phyloP scores from a whole-genome alignment of 306 rosid genomes.

The Citrullus mucosospermus region DNA sequence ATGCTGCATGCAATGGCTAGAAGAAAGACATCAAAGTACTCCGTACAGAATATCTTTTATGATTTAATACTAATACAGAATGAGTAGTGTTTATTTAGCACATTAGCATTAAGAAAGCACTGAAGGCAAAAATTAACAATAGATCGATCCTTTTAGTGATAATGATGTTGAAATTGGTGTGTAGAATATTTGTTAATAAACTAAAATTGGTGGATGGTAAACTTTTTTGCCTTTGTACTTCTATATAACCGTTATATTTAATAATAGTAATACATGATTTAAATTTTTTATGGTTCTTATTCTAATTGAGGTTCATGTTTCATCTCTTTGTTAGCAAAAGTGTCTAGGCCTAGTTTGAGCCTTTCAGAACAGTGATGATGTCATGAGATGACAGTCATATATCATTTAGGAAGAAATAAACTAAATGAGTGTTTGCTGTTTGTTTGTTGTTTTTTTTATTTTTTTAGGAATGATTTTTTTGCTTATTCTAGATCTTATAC shows the following conservation, averaged over 20 bases:
- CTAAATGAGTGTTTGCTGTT: not conserved
- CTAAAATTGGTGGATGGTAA: not conserved
- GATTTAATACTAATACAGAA: not conserved
- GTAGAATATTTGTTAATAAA: not conserved
- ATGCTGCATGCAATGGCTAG: no score
- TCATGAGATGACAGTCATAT: not conserved
- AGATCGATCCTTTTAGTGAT: not conserved
- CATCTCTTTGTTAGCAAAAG: not conserved
- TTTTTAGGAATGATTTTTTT: not conserved
- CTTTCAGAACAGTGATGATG: not conserved
- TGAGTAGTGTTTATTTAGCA: not conserved
- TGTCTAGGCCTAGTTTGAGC: not conserved
- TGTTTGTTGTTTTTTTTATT: no score
- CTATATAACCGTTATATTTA: not conserved
- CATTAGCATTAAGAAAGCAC: not conserved
- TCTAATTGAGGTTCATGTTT: not conserved
- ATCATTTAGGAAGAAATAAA: not conserved
- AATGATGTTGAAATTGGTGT: not conserved
- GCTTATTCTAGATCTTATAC: not conserved
- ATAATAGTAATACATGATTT: no score
- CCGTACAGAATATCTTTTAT: not conserved
- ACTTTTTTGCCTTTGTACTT: not conserved
- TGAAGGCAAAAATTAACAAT: not conserved
- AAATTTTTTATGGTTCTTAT: not conserved
- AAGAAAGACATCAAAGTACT: no score